Percentiles rank a stretch among this genome's conserved stretches.
These are phyloP conservation scores for Coemansia asiatica DNA, from an alignment of 192 early-diverging fungal species.

Conservation along the genomic window DNA sequence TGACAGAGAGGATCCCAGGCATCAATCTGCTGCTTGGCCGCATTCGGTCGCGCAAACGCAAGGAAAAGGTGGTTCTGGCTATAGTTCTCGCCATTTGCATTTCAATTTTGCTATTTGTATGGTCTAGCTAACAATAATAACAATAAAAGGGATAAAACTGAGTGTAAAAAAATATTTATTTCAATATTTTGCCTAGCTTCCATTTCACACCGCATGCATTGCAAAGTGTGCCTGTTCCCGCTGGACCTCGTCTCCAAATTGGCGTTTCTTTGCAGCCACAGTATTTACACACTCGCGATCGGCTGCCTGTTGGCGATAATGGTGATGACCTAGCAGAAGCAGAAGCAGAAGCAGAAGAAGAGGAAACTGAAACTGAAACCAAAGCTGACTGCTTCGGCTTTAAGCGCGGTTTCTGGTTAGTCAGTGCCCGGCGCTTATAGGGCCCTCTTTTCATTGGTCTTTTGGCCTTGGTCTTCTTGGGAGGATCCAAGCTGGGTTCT, in stretches of 20 bases:
- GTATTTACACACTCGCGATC: conserved; percentile 61
- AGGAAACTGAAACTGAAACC: too few species aligned
- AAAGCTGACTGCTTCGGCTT: too few species aligned
- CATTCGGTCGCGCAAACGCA: conserved; percentile 53
- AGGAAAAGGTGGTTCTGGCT: conserved; percentile 50
- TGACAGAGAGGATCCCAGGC: conserved; percentile 50
- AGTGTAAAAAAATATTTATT: neutral
- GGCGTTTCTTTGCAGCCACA: conserved; percentile 69
- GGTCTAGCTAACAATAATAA: conserved; percentile 11
- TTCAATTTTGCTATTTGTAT: conserved; percentile 39
- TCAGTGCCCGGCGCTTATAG: conserved; percentile 1
- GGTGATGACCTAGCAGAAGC: neutral
- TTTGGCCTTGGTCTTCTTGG: neutral
- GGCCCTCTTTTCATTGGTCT: neutral
- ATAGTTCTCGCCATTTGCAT: conserved; percentile 43
- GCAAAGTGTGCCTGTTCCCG: conserved; percentile 70
- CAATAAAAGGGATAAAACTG: neutral
- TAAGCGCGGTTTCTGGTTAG: neutral
- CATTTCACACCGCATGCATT: conserved; percentile 83
- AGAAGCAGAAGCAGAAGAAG: neutral
- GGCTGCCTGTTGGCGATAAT: neutral
- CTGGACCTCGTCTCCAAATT: conserved; percentile 77
- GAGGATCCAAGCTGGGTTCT: neutral
- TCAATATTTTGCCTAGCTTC: conserved; percentile 76
- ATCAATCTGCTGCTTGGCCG: conserved; percentile 50